A percentile compares a stretch with the other conserved stretches of the same genome.
Conservation (phyloP, 345 rosid genomes). For the Euclidium syriacum region DNA sequence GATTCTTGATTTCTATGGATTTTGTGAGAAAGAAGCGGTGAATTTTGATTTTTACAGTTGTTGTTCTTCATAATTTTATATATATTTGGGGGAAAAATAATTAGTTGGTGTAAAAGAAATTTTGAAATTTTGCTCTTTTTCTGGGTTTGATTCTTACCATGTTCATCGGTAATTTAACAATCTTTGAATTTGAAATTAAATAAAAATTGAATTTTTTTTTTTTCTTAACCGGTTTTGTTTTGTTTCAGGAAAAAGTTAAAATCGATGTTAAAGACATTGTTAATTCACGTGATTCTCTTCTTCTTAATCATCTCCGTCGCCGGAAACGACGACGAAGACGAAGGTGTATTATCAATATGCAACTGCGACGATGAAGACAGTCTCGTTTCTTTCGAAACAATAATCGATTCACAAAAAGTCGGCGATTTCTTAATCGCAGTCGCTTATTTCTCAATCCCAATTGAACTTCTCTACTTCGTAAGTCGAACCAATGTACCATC, state of each 20-base stretch:
- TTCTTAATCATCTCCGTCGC: conserved; percentile 29
- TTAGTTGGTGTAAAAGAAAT: background rate
- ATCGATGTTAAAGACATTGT: conserved; percentile 58
- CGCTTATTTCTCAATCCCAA: conserved; percentile 87
- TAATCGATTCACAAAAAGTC: conserved; percentile 67
- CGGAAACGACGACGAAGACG: conserved; percentile 38
- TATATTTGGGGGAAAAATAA: background rate
- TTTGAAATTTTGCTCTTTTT: background rate
- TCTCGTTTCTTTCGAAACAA: conserved; percentile 54
- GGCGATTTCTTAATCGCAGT: conserved; percentile 86
- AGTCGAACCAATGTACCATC: conserved; percentile 79
- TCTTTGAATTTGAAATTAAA: too few relatives aligned
- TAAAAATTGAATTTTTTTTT: too few relatives aligned
- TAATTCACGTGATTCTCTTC: conserved; percentile 38
- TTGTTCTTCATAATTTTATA: background rate
- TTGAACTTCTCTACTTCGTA: conserved; percentile 85
- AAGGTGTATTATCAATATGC: conserved; percentile 46
- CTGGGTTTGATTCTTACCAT: background rate
- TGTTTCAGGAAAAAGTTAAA: conserved; percentile 2
- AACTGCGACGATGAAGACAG: conserved; percentile 89
- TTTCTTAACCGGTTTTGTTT: too few relatives aligned
- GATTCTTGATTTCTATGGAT: background rate
- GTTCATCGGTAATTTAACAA: background rate
- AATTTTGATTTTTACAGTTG: background rate
- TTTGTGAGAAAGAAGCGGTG: background rate